Conservation (phyloP, 371 early-diverging fungal species). For the Haplosporangium sp. region DNA sequence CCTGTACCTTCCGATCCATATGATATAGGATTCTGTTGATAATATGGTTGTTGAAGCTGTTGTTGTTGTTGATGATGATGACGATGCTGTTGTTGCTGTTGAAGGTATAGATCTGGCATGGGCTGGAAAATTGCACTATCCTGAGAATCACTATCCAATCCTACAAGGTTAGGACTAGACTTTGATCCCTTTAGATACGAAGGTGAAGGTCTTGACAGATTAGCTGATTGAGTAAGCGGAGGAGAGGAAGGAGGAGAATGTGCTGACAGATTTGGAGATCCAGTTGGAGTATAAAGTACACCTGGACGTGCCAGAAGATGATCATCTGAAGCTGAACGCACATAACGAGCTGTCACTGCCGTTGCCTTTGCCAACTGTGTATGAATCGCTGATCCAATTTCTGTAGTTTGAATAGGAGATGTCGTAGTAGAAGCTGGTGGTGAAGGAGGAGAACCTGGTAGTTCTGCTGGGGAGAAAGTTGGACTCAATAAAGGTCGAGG, state of each 20-base stretch:
- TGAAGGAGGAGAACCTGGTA: conserved; percentile 11
- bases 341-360: neutral
- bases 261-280: neutral
- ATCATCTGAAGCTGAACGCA: conserved; percentile 9
- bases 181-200: conserved; percentile 27
- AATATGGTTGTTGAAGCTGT: neutral
- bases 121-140: neutral
- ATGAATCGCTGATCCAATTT: no score
- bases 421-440: neutral
- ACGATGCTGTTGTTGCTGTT: neutral
- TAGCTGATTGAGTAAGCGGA: neutral
- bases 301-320: neutral
- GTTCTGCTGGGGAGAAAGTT: neutral
- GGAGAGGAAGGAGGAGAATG: neutral
- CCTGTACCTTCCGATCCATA: neutral
- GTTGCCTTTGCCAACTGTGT: neutral
- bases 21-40: neutral
- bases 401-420: neutral
- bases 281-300: neutral
- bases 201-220: conserved; percentile 19
- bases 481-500: conserved; percentile 25
- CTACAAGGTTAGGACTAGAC: conserved; percentile 24
- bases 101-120: conserved; percentile 14
- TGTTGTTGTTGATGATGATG: neutral
- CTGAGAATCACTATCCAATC: neutral